A percentile compares a stretch with the other conserved stretches of the same genome.
Evolutionary conservation across 2,329 filamentous ascomycete genomes (phyloP).

Genomic region (Cadophora luteo-olivacea): DNA sequence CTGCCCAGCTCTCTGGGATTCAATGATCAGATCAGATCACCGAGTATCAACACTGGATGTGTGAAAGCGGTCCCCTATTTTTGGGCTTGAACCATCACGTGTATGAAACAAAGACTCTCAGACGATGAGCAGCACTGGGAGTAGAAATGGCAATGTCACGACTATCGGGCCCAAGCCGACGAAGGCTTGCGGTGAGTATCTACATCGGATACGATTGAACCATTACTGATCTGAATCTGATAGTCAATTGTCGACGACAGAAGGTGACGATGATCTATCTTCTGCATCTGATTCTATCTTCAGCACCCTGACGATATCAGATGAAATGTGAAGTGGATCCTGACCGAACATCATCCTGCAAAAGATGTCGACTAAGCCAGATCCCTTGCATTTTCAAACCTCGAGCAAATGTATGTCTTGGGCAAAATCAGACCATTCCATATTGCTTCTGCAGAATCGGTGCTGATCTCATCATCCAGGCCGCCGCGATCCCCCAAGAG

Average conservation of each 20-base stretch:
- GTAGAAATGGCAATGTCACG: constrained; percentile 21
- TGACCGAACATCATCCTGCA: constrained; percentile 40
- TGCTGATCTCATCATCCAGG: constrained; percentile 22
- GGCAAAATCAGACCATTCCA: constrained; percentile 10
- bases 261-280: constrained; percentile 19
- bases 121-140: constrained; percentile 24
- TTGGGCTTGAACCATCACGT: constrained; percentile 24
- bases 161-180: constrained; percentile 26
- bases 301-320: constrained; percentile 31
- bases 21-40: constrained; percentile 3
- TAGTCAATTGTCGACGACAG: constrained; percentile 30
- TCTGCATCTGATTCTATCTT: neutral
- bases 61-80: constrained; percentile 17
- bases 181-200: constrained; percentile 27
- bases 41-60: constrained; percentile 23
- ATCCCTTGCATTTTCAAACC: constrained; percentile 50
- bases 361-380: constrained; percentile 46
- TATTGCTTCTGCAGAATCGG: constrained; percentile 29
- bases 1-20: constrained; percentile 2
- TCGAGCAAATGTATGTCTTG: constrained; percentile 47
- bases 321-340: constrained; percentile 49
- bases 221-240: neutral
- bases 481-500: constrained; percentile 29
- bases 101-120: constrained; percentile 10
- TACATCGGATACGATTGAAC: neutral